A percentile compares a stretch with the other conserved stretches of the same genome.
Conservation (phyloP, 345 rosid genomes). For the Microthlaspi erraticum region DNA sequence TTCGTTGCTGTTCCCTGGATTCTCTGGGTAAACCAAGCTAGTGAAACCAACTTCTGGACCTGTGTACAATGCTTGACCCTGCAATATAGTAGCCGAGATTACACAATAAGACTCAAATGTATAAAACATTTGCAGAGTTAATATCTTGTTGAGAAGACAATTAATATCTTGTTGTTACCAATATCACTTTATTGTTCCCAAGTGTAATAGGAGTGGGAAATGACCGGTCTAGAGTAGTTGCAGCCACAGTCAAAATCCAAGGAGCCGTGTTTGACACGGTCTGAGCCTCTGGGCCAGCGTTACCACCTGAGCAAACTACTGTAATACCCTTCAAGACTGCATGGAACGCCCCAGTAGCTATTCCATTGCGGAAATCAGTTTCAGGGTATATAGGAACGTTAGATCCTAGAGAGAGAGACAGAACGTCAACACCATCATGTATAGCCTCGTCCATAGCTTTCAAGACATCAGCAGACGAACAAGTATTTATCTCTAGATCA, state of each 20-base stretch:
- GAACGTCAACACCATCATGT: slow-evolving; percentile 47
- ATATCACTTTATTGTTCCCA: slow-evolving; percentile 45
- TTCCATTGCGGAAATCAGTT: slow-evolving; percentile 26
- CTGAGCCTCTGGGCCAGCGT: slow-evolving; percentile 49
- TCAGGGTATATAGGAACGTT: slow-evolving; percentile 45
- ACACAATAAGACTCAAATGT: too few relatives aligned
- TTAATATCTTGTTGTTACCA: not conserved
- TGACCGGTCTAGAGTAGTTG: slow-evolving; percentile 56
- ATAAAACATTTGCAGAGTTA: too few relatives aligned
- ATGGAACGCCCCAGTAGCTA: slow-evolving; percentile 35
- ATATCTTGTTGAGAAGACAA: too few relatives aligned
- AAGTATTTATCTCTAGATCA: slow-evolving; percentile 8
- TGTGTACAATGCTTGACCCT: slow-evolving; percentile 59
- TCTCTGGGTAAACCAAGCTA: slow-evolving; percentile 52
- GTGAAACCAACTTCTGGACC: slow-evolving; percentile 52
- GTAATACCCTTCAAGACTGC: slow-evolving; percentile 54
- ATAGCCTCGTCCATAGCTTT: slow-evolving; percentile 68
- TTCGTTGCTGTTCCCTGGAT: slow-evolving; percentile 38
- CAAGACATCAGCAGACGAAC: slow-evolving; percentile 53
- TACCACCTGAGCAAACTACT: slow-evolving; percentile 54
- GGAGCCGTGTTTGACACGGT: slow-evolving; percentile 52
- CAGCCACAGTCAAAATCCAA: slow-evolving; percentile 64
- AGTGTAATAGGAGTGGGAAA: slow-evolving; percentile 52
- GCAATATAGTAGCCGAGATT: too few relatives aligned
- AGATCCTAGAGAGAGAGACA: slow-evolving; percentile 41